phyloP scores from a whole-genome alignment of 176 grass and related monocot genomes.

The Cenchrus purpureus region DNA sequence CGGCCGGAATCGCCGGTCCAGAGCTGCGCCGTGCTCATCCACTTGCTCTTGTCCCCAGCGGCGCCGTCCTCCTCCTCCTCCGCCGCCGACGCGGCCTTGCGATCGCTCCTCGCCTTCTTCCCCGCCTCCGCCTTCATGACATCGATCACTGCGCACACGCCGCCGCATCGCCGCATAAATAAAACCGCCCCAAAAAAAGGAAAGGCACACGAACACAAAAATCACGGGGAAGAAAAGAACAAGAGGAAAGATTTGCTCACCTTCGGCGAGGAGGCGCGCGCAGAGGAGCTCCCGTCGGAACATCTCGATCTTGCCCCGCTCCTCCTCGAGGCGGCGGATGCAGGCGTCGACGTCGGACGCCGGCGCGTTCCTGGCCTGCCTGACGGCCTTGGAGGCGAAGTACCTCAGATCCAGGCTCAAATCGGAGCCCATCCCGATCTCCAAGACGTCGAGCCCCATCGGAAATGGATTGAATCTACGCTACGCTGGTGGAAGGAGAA shows the following conservation, averaged over 20 bases:
- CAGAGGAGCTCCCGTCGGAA: slow-evolving; percentile 88
- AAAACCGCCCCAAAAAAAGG: slow-evolving; percentile 33
- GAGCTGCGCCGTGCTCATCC: slow-evolving; percentile 95
- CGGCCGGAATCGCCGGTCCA: slow-evolving; percentile 64
- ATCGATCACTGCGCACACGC: slow-evolving; percentile 68
- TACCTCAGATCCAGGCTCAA: slow-evolving; percentile 72
- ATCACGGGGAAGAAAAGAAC: not conserved
- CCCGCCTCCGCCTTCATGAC: slow-evolving; percentile 71
- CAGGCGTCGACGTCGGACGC: slow-evolving; percentile 56
- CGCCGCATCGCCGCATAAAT: slow-evolving; percentile 23
- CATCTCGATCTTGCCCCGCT: slow-evolving; percentile 79
- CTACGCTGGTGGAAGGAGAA: not conserved
- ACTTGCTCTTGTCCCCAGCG: slow-evolving; percentile 74
- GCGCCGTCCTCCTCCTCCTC: slow-evolving; percentile 42
- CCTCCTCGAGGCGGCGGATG: slow-evolving; percentile 73
- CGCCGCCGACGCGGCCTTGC: not conserved
- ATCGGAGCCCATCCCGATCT: slow-evolving; percentile 58
- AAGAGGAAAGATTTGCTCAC: slow-evolving; percentile 12
- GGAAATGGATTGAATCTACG: slow-evolving; percentile 18
- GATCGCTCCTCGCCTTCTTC: slow-evolving; percentile 8
- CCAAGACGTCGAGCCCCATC: slow-evolving; percentile 56
- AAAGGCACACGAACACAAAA: not conserved
- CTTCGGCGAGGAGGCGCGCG: slow-evolving; percentile 66
- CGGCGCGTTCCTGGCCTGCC: slow-evolving; percentile 41
- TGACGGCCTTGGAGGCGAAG: slow-evolving; percentile 50